Evolutionary conservation across 208 protist species (phyloP), one percentile per base, ranked within the genome.

Genomic region (Acanthamoeba polyphaga): DNA sequence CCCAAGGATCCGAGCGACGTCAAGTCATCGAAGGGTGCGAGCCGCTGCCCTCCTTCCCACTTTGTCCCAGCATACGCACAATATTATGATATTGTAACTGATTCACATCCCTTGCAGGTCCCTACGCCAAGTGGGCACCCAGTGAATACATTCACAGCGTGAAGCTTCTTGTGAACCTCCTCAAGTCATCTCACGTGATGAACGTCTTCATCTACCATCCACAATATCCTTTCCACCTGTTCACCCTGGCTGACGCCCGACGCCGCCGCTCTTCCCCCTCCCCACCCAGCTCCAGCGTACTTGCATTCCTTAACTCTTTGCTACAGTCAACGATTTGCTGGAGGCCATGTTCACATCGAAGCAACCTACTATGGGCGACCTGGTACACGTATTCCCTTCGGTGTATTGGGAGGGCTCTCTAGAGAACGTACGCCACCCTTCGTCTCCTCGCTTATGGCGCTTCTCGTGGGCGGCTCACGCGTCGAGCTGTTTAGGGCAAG

Each of bases 151-250:
- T 84, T 5, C 19, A 55, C 3, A 84, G 43, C 74, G 29, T 55
- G 74, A 84, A 53, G 43, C 46, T 84, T 7, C 74, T 84, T 0
- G 74, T 84, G 34, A 84, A 84, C 74, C 27, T 84, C 15, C 74
- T 84, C 74, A 84, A 53, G 34, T 84, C 74, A 17, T 84, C 74
- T 43, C 74, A 84, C 74, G 74, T 84, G 74, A 84, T 84, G 74
- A 84, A 84, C 43, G 34, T 84, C 17, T 84, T 84, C 46, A 84
- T 84, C 46, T 84, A 53, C 74, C 74, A 84, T 55, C 32, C 74
- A 55, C 74, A 84, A 84, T 84, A 84, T 84, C 74, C 74, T 84
- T 74, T 38, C 34, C 29, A 38, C 34, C 66, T n/a, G 32, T 34
- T 22, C 55, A 24, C 55, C 3, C 55, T 60, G 12, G 55, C 55